Base-by-base conservation (phyloP, 2,329 filamentous ascomycete species). In the Dactylonectria macrodidyma region DNA sequence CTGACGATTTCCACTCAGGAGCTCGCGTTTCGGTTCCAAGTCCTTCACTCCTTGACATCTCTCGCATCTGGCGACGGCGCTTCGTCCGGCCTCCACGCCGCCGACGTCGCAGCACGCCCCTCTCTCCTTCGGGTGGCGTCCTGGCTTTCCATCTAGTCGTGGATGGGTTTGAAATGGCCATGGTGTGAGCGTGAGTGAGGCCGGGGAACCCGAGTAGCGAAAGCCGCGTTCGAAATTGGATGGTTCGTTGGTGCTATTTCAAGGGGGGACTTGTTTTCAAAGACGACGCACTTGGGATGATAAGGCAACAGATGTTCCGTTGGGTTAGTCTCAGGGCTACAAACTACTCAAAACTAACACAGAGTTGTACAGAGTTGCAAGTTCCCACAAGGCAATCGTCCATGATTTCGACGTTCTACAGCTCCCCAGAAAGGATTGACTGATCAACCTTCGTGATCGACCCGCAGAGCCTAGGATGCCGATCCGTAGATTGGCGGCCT, bases 401-500 rank as follows among this genome's bases (percentile, higher is more conserved):
- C 19, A 19, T 16, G 33, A 7, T 41, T 24, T 55, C 38, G 34
- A 47, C 19, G 46, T 57, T 36, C 24, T 33, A 19, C 41, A 52
- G 30, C 9, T 26, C 57, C 59, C 47, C 44, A 58, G 41, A 22
- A 50, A 22, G 34, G 11, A 36, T 47, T 56, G 36, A 48, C 56
- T 46, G 56, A 62, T 30, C 26, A 30, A 30, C 26, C 4, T 4
- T 44, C 26, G 14, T 7, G 36, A 61, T 58, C 52, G 64, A 54
- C 58, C 64, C 64, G 24, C 52, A 52, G 38, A 66, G 38, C 41
- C 64, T 62, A 54, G 59, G 59, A 62, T 66, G 64, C 41, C 50
- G 64, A 66, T 66, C 64, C 48, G 62, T 59, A 62, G 59, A 62
- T 62, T 66, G 64, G 64, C 59, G 54, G 54, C 55, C 38, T 44